Conservation (phyloP, 805 yeast species). For the Kodamaea kaohsiungensis region DNA sequence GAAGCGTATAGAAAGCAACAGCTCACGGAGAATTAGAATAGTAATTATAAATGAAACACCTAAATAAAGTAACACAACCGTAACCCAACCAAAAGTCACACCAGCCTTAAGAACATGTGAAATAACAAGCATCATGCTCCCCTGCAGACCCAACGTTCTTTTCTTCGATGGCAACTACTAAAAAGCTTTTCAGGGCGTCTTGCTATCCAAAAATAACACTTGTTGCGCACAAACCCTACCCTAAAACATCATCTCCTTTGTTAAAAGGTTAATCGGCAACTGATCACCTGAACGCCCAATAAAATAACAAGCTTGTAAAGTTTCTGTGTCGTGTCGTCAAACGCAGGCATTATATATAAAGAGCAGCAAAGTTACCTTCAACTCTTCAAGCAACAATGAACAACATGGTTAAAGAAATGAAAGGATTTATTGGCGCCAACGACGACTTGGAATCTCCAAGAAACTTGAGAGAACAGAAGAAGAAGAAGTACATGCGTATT, state of each 20-base stretch:
- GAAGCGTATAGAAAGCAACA: conserved; percentile 16
- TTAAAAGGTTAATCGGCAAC: conserved; percentile 1
- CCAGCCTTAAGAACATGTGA: neutral
- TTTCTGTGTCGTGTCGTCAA: conserved; percentile 3
- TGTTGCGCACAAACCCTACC: neutral
- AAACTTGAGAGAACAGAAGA: conserved; percentile 1
- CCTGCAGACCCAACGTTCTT: neutral
- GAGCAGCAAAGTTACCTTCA: neutral
- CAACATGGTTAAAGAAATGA: conserved; percentile 1
- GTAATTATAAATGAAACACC: neutral
- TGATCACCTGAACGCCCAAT: neutral
- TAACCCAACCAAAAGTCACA: too few relatives aligned
- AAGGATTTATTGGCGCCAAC: neutral
- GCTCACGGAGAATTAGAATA: neutral
- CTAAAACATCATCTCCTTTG: neutral
- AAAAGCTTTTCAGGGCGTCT: neutral
- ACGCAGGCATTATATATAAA: neutral
- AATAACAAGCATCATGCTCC: neutral
- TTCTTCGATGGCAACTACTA: neutral
- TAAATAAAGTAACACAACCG: too few relatives aligned
- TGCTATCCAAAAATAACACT: neutral
- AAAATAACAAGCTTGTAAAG: neutral
- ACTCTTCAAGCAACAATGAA: neutral
- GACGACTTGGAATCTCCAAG: neutral
- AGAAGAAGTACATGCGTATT: conserved; percentile 8